These are phyloP conservation scores for Phtheirospermum japonicum DNA, from an alignment of 257 asterid genomes.

Conservation along the genomic window DNA sequence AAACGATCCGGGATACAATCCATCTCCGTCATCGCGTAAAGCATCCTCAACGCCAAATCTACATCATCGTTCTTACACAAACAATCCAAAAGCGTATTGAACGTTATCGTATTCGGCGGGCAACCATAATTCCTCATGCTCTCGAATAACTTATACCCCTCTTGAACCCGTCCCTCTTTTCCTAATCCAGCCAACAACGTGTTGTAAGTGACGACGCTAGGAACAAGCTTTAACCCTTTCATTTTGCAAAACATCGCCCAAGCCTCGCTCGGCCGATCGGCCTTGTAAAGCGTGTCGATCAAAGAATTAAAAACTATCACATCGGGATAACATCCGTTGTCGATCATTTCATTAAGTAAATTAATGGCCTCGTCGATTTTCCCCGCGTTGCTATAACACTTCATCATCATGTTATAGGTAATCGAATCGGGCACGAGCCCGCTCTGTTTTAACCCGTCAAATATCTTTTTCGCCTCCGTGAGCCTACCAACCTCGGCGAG, in stretches of 20 bases:
- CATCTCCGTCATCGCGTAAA: conserved; percentile 64
- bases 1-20: conserved; percentile 72
- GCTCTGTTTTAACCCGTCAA: conserved; percentile 62
- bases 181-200: conserved; percentile 86
- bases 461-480: conserved; percentile 69
- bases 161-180: conserved; percentile 73
- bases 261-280: conserved; percentile 71
- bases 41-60: conserved; percentile 60
- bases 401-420: conserved; percentile 92
- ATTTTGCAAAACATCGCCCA: conserved; percentile 72
- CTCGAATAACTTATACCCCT: conserved; percentile 61
- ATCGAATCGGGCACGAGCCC: conserved; percentile 89
- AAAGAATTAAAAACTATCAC: conserved; percentile 76
- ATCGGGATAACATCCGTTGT: conserved; percentile 65
- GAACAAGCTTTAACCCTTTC: conserved; percentile 73
- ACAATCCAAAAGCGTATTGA: conserved; percentile 79
- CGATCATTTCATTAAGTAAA: conserved; percentile 66
- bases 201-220: conserved; percentile 94
- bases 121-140: conserved; percentile 66
- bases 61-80: conserved; percentile 81
- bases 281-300: conserved; percentile 85
- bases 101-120: conserved; percentile 79
- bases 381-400: conserved; percentile 71
- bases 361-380: conserved; percentile 78
- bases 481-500: conserved; percentile 76